phyloP scores from a whole-genome alignment of 257 asterid species.

The Fraxinus quadrangulata region DNA sequence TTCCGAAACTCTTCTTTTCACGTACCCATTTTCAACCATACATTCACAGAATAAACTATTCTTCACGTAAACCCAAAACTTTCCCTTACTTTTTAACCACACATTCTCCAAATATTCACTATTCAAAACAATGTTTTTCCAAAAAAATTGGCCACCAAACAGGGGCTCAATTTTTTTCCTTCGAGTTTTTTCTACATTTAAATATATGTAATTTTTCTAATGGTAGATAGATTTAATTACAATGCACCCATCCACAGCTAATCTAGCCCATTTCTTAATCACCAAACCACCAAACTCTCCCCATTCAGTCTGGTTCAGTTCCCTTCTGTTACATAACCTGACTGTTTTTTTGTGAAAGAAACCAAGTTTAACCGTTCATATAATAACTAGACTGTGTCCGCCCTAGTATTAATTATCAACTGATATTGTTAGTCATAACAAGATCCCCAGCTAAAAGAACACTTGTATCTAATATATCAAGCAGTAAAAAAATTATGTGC shows the following conservation, averaged over 20 bases:
- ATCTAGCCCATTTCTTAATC: background rate
- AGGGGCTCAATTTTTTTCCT: too few relatives aligned
- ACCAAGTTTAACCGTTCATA: constrained; percentile 16
- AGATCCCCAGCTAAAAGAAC: constrained; percentile 22
- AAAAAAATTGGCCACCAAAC: too few relatives aligned
- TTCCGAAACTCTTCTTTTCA: too few relatives aligned
- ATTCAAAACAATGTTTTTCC: too few relatives aligned
- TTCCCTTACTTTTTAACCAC: too few relatives aligned
- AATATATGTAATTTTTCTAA: too few relatives aligned
- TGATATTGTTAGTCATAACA: constrained; percentile 1
- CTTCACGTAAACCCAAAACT: too few relatives aligned
- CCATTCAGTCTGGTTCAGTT: background rate
- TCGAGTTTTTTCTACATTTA: too few relatives aligned
- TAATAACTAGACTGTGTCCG: background rate
- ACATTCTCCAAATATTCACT: too few relatives aligned
- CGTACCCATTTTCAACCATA: too few relatives aligned
- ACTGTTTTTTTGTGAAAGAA: background rate
- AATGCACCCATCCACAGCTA: background rate
- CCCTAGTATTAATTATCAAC: constrained; percentile 18
- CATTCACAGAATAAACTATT: too few relatives aligned
- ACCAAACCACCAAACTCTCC: background rate
- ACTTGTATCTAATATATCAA: background rate
- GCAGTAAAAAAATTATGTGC: constrained; percentile 2
- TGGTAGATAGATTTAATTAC: background rate
- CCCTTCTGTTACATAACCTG: background rate